Conservation (phyloP, 1,139 yeast genomes). For the Magnusiomyces suaveolens region DNA sequence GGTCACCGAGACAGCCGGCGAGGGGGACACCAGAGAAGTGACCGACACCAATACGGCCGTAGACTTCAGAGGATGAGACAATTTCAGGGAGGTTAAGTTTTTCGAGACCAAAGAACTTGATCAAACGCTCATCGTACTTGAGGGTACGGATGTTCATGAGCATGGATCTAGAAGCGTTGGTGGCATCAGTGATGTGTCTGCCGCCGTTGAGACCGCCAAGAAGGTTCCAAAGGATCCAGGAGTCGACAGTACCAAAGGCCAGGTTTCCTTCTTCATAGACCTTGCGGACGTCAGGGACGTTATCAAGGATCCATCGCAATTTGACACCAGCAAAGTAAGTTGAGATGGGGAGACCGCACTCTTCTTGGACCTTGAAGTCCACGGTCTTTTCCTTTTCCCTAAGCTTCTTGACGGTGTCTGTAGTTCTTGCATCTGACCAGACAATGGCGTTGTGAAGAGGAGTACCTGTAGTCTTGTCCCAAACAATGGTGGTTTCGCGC, state of each 20-base stretch:
- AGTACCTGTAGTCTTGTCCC: conserved; percentile 77
- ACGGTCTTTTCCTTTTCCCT: conserved; percentile 46
- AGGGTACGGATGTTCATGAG: conserved; percentile 74
- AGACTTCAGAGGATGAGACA: conserved; percentile 68
- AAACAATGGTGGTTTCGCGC: conserved; percentile 89
- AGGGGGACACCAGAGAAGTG: conserved; percentile 54
- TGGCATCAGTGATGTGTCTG: conserved; percentile 71
- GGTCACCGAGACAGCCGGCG: conserved; percentile 90
- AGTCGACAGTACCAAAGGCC: conserved; percentile 90
- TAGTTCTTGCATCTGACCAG: conserved; percentile 91
- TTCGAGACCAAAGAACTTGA: conserved; percentile 66
- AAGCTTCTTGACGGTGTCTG: conserved; percentile 60
- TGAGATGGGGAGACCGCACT: conserved; percentile 79
- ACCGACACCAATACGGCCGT: conserved; percentile 43
- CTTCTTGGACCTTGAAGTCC: conserved; percentile 38
- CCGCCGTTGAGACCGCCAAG: conserved; percentile 47
- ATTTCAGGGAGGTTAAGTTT: conserved; percentile 69
- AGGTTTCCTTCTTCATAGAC: conserved; percentile 68
- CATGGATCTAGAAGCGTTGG: conserved; percentile 88
- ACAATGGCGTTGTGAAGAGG: conserved; percentile 85
- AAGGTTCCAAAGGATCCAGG: conserved; percentile 85
- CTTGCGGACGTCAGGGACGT: conserved; percentile 56
- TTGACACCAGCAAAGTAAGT: conserved; percentile 91
- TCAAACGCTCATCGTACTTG: conserved; percentile 66
- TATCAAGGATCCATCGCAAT: conserved; percentile 81